Evolutionary conservation across 805 yeast genomes (phyloP), one percentile per base, ranked within the genome.

Genomic region (Yamadazyma sp.): DNA sequence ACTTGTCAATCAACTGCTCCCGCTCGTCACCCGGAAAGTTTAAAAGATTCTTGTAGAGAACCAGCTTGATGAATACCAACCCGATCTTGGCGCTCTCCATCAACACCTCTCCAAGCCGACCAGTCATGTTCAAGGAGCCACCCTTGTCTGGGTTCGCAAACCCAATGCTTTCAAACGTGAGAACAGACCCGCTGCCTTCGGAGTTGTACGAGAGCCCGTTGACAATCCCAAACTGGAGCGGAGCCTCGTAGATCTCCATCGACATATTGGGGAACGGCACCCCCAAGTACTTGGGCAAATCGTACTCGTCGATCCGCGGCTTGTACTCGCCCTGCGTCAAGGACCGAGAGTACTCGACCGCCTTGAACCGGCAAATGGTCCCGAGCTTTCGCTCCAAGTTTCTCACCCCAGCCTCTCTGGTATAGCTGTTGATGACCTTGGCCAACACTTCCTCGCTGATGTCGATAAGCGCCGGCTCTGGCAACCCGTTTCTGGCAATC

Each of bases 171-270:
- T 89, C 96, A 56, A 89, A 84, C 11, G 82, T 76, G 35, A 89
- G 65, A 1, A 85, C 78, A 1, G 91, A 82, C 0, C 96, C 96
- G 4, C 84, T 78, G 1, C 96, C 96, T 50, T 83, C 85, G 3
- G 88, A 78, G 63, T 84, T 87, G 59, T 88, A 89, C 2, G 95
- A 86, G 42, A 89, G 65, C 0, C 96, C 97, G 55, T 87, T 86
- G 8, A 87, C 96, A 6, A 87, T 74, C 2, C 96, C 95, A 44
- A 73, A 70, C 18, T 55, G 53, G 5, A 48, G 46, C 6, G 53
- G 47, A 14, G 51, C 39, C 10, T 44, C 46, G 30, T 41, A 44
- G 21, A 55, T 53, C 28, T 66, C 72, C 21, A 59, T 56, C 10
- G 59, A 50, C 36, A 58, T 32, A 24, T 52, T 60, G 48, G 70